Percentiles rank a stretch among this genome's conserved stretches.
These are phyloP conservation scores for Komagataella kurtzmanii DNA, from an alignment of 805 yeast genomes.

Conservation along the genomic window DNA sequence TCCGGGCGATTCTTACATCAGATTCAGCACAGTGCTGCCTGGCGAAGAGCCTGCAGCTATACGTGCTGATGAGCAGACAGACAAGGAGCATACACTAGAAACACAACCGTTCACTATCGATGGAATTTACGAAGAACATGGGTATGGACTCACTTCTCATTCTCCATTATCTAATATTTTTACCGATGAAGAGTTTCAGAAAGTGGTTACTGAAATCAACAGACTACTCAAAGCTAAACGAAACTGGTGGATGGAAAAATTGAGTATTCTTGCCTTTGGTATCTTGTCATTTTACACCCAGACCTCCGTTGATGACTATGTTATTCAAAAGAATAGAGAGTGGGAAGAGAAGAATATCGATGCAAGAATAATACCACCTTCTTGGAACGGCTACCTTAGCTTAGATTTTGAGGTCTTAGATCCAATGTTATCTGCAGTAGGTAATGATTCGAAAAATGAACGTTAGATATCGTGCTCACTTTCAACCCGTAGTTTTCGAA, in stretches of 20 bases:
- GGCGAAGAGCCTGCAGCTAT: slow-evolving; percentile 56
- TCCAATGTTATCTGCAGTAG: slow-evolving; percentile 11
- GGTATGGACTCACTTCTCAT: slow-evolving; percentile 38
- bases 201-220: slow-evolving; percentile 33
- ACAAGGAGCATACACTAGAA: neutral
- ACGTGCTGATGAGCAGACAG: slow-evolving; percentile 3
- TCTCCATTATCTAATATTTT: slow-evolving; percentile 34
- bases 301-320: neutral
- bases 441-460: neutral
- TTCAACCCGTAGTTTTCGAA: neutral
- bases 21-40: slow-evolving; percentile 19
- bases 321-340: slow-evolving; percentile 7
- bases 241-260: slow-evolving; percentile 20
- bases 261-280: slow-evolving; percentile 22
- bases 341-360: slow-evolving; percentile 25
- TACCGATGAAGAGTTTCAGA: slow-evolving; percentile 21
- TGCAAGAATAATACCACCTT: slow-evolving; percentile 31
- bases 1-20: slow-evolving; percentile 18
- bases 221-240: slow-evolving; percentile 14
- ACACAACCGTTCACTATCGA: slow-evolving; percentile 10
- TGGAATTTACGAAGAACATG: slow-evolving; percentile 25
- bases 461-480: neutral
- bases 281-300: neutral
- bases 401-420: slow-evolving; percentile 41
- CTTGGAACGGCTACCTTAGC: slow-evolving; percentile 39